Evolutionary conservation across 2,329 filamentous ascomycete species (phyloP), one percentile per base, ranked within the genome.

Genomic region (Fusarium sp.): DNA sequence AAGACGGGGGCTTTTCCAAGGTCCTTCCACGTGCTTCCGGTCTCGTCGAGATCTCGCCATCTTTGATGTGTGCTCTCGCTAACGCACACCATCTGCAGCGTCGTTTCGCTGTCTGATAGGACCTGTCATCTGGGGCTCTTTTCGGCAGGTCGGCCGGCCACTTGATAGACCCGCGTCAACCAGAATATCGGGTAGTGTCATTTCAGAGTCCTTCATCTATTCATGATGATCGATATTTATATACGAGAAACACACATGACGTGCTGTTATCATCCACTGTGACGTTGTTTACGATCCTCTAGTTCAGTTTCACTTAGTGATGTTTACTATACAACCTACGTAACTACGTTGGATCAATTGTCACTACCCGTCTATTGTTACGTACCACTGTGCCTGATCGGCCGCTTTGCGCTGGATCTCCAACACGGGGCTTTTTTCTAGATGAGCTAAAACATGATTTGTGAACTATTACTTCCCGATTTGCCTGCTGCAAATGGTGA

Each of bases 101-200:
- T 22, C 50, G 37, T 66, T 50, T 32, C 30, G 30, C 10, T 32
- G 30, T 65, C 27, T 62, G 45, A n/a, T 50, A 20, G 12, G 27
- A 65, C 5, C 40, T 65, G 45, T 37, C 54, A 40, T 33, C 27
- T 63, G 15, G 40, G 63, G 40, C 50, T 15, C 58, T 33, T 56
- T 33, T 63, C 47, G 45, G 60, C 35, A 35, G 50, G 27, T 61
- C 35, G 65, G 22, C 45, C 43, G 50, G 40, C 38, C 56, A 40
- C 56, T 59, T 61, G 37, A 62, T 58, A 63, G 60, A 45, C 43
- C 60, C 61, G 22, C 57, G 35, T 45, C 45, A n/a, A 50, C 64
- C 65, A 62, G 22, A 56, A 38, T 33, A 43, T 65, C 50, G 27
- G 40, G 43, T 56, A 54, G 35, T 59, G 40, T 22, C 35, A n/a